Percentiles rank a stretch among this genome's conserved stretches.
These are phyloP conservation scores for Xylariaceae sp. DNA, from an alignment of 2,329 filamentous ascomycete species.

Conservation along the genomic window DNA sequence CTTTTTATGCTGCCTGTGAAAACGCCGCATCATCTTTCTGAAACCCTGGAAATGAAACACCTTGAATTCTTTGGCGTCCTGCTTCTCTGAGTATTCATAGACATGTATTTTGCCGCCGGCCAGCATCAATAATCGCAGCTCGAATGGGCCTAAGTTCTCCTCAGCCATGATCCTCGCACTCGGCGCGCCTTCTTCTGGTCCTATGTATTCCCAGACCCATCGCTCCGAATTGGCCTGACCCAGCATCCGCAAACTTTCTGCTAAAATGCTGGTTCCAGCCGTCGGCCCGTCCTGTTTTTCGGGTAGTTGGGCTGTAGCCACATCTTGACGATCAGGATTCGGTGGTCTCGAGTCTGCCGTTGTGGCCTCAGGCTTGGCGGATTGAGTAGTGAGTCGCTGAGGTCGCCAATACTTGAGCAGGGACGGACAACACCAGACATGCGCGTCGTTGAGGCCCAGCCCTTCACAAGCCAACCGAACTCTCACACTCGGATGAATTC, in stretches of 20 bases:
- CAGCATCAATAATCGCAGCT: slow-evolving; percentile 43
- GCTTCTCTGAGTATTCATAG: slow-evolving; percentile 37
- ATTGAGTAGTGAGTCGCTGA: slow-evolving; percentile 31
- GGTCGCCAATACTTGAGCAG: slow-evolving; percentile 42
- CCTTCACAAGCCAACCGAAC: slow-evolving; percentile 48
- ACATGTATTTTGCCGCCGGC: slow-evolving; percentile 42
- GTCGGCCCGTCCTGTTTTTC: not conserved
- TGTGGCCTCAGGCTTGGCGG: slow-evolving; percentile 34
- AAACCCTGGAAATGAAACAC: slow-evolving; percentile 14
- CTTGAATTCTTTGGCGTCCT: slow-evolving; percentile 22
- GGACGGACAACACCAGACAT: slow-evolving; percentile 43
- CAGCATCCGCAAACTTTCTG: slow-evolving; percentile 5
- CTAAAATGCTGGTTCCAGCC: not conserved
- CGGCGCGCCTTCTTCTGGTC: slow-evolving; percentile 39
- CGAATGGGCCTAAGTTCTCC: slow-evolving; percentile 49
- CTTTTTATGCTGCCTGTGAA: not conserved
- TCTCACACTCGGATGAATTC: slow-evolving; percentile 50
- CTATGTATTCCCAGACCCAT: slow-evolving; percentile 53
- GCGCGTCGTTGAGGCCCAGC: slow-evolving; percentile 44
- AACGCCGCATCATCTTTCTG: slow-evolving; percentile 10
- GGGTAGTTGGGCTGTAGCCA: not conserved
- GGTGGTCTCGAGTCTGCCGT: slow-evolving; percentile 21
- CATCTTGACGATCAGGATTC: slow-evolving; percentile 21
- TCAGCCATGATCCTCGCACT: slow-evolving; percentile 43
- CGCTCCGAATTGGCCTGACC: slow-evolving; percentile 26